phyloP scores from a whole-genome alignment of 768 basidiomycete genomes.

The Fomitopsis serialis region DNA sequence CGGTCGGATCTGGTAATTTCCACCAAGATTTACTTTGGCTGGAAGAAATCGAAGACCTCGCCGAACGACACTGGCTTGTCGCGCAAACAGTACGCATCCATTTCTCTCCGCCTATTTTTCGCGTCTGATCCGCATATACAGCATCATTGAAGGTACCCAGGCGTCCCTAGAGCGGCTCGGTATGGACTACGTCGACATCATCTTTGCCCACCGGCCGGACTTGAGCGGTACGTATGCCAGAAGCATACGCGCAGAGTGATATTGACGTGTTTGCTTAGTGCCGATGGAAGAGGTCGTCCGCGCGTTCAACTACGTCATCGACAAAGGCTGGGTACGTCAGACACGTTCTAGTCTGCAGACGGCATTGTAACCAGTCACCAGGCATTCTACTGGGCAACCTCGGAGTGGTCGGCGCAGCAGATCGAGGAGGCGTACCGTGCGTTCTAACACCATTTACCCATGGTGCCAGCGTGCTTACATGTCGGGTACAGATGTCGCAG shows the following conservation, averaged over 20 bases:
- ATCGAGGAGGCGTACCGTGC: slow-evolving; percentile 62
- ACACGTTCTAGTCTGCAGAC: neutral
- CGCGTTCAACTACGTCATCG: slow-evolving; percentile 75
- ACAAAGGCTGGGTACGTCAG: slow-evolving; percentile 53
- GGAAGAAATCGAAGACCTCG: slow-evolving; percentile 29
- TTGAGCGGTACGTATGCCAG: slow-evolving; percentile 33
- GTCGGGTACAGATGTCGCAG: slow-evolving; percentile 67
- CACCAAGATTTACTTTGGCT: slow-evolving; percentile 79
- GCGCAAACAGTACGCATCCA: slow-evolving; percentile 55
- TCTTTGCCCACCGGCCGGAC: slow-evolving; percentile 69
- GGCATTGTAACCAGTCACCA: slow-evolving; percentile 13
- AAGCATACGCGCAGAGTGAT: slow-evolving; percentile 15
- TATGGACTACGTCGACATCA: slow-evolving; percentile 71
- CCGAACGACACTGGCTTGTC: slow-evolving; percentile 51
- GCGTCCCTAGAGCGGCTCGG: slow-evolving; percentile 62
- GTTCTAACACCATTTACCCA: slow-evolving; percentile 21
- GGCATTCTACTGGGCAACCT: slow-evolving; percentile 72
- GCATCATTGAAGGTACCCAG: slow-evolving; percentile 72
- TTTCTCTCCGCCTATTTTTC: neutral
- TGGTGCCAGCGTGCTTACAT: neutral
- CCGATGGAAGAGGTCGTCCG: slow-evolving; percentile 77
- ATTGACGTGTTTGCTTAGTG: slow-evolving; percentile 23
- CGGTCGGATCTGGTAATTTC: slow-evolving; percentile 67
- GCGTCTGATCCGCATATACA: slow-evolving; percentile 15
- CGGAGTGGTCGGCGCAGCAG: slow-evolving; percentile 70